phyloP scores from a whole-genome alignment of 306 rosid species.

The Lablab purpureus region DNA sequence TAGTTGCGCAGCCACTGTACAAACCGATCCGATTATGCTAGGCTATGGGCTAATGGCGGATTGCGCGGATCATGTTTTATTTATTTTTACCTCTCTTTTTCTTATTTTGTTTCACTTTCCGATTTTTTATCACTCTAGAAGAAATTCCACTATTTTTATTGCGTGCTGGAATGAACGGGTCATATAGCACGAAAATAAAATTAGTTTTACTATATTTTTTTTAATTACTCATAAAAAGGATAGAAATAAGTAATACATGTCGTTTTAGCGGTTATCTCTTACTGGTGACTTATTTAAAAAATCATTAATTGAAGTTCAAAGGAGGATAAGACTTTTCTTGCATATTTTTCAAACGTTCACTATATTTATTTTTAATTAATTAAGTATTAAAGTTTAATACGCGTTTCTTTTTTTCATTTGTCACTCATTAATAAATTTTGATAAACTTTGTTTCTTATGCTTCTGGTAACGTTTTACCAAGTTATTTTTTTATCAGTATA shows the following conservation, averaged over 20 bases:
- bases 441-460: not conserved
- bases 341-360: not conserved
- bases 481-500: not conserved
- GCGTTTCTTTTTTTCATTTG: no score
- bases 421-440: not conserved
- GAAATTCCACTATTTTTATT: not conserved
- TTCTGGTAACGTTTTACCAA: not conserved
- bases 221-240: no score
- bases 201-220: not conserved
- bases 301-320: not conserved
- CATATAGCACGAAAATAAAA: not conserved
- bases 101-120: not conserved
- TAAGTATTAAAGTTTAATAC: not conserved
- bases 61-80: constrained; percentile 7
- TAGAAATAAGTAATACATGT: no score
- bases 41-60: not conserved
- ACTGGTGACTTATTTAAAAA: not conserved
- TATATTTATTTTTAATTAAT: not conserved
- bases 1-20: constrained; percentile 18
- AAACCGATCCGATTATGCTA: not conserved
- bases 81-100: not conserved
- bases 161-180: not conserved
- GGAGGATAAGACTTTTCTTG: not conserved
- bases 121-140: no score
- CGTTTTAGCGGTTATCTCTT: no score